Conservation (phyloP, 129 eudicot genomes). For the Helianthus annuus region HanXRQr2.0-SUNRISE NC_035442.2:84138265-84138764, state of each 20-base stretch:
- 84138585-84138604: neutral
- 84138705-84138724: neutral
- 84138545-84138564: neutral
- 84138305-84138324: conserved; percentile 28
- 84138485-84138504: no score
- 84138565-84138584: neutral
- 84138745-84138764: neutral
- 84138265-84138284: conserved; percentile 78
- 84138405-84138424: neutral
- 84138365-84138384: neutral
- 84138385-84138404: neutral
- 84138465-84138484: no score
- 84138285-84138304: conserved; percentile 50
- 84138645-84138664: conserved; percentile 45
- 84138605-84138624: conserved; percentile 52
- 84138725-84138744: neutral
- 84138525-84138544: neutral
- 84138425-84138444: neutral
- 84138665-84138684: conserved; percentile 75
- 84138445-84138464: no score
- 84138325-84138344: no score
- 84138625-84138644: conserved; percentile 37
- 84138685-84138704: neutral
- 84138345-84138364: neutral
- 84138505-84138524: no score